phyloP scores from a whole-genome alignment of 192 early-diverging fungal genomes.

The Gryganskiella cystojenkinii region DNA sequence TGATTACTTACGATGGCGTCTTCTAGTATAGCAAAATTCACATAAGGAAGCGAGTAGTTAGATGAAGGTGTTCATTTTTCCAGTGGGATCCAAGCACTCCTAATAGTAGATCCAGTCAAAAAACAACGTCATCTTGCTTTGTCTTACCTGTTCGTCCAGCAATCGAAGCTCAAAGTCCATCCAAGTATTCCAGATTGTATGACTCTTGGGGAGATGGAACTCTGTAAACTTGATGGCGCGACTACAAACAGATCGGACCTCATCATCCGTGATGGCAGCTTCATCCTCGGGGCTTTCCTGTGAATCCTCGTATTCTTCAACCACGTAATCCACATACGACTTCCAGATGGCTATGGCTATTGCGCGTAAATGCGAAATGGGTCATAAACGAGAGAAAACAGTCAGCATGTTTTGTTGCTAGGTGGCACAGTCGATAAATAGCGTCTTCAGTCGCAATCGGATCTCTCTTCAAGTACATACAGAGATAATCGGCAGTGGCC shows the following conservation, averaged over 20 bases:
- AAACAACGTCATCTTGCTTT: too few species aligned
- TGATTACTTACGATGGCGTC: background rate
- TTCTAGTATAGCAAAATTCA: too few species aligned
- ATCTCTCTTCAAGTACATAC: conserved; percentile 57
- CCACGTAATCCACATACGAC: conserved; percentile 66
- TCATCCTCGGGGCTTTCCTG: conserved; percentile 35
- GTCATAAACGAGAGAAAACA: background rate
- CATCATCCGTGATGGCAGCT: conserved; percentile 40
- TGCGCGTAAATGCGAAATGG: background rate
- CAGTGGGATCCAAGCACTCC: too few species aligned
- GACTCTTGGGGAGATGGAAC: conserved; percentile 69
- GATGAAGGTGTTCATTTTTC: too few species aligned
- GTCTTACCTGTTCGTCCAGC: conserved; percentile 44
- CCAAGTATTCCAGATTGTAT: conserved; percentile 69
- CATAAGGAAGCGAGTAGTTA: too few species aligned
- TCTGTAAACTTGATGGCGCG: conserved; percentile 58
- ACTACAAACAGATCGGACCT: conserved; percentile 56
- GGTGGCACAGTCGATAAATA: too few species aligned
- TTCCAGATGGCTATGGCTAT: conserved; percentile 79
- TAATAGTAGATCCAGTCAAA: too few species aligned
- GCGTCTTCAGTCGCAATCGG: too few species aligned
- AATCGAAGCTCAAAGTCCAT: conserved; percentile 67
- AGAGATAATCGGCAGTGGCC: conserved; percentile 76
- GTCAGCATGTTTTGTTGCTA: too few species aligned
- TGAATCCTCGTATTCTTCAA: conserved; percentile 55